Percentiles rank a stretch among this genome's conserved stretches.
These are phyloP conservation scores for Populus tremula DNA, from an alignment of 345 rosid genomes.

Conservation along the genomic window DNA sequence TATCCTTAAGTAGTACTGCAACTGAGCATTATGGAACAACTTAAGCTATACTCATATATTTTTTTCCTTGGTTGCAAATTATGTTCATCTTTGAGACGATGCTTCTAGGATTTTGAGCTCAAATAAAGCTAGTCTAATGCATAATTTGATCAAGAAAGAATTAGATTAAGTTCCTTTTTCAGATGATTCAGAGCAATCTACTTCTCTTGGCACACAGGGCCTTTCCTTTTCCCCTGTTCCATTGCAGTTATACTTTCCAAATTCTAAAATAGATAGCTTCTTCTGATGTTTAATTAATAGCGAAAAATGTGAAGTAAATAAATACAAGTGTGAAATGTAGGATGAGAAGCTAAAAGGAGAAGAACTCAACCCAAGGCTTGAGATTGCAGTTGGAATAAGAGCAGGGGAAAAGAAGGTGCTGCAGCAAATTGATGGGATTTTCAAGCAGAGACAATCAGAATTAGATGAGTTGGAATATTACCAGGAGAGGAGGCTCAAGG, in stretches of 20 bases:
- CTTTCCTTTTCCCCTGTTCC: background rate
- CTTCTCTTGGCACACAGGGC: background rate
- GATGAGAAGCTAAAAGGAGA: constrained; percentile 62
- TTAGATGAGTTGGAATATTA: constrained; percentile 72
- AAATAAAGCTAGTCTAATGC: background rate
- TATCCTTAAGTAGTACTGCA: too few relatives aligned
- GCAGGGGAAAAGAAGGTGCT: constrained; percentile 79
- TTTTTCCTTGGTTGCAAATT: too few relatives aligned
- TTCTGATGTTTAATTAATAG: background rate
- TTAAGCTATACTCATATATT: too few relatives aligned
- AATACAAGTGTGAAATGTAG: constrained; percentile 31
- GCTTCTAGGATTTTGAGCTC: background rate
- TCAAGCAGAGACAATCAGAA: constrained; percentile 64
- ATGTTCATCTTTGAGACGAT: background rate
- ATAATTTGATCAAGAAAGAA: background rate
- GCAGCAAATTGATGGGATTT: constrained; percentile 64
- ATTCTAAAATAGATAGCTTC: background rate
- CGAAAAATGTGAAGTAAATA: background rate
- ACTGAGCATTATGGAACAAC: too few relatives aligned
- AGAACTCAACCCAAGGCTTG: constrained; percentile 41
- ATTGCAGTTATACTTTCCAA: background rate
- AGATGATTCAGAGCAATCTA: background rate
- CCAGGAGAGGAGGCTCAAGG: constrained; percentile 87
- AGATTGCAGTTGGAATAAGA: constrained; percentile 67
- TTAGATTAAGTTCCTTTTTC: background rate